phyloP scores from a whole-genome alignment of 371 early-diverging fungal species.

The Mucor piriformis region DNA sequence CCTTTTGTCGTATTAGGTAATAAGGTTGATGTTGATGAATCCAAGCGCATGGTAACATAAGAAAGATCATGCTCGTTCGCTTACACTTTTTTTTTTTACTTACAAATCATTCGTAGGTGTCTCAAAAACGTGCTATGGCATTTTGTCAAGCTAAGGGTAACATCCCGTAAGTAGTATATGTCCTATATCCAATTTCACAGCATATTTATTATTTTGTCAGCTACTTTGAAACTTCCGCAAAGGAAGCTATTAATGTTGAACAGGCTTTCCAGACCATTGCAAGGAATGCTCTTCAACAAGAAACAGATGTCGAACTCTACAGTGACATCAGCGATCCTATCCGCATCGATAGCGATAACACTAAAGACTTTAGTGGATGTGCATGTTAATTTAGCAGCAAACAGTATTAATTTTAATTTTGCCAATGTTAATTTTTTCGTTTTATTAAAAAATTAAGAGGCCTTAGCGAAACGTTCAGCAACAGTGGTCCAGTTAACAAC shows the following conservation, averaged over 20 bases:
- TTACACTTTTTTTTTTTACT: background rate
- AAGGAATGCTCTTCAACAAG: constrained; percentile 84
- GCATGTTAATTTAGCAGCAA: constrained; percentile 30
- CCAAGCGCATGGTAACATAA: constrained; percentile 78
- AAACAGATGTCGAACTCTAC: constrained; percentile 73
- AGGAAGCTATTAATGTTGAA: constrained; percentile 96
- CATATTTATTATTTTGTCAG: constrained; percentile 8
- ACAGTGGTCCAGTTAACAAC: constrained; percentile 98
- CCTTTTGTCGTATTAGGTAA: constrained; percentile 98
- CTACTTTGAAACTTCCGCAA: constrained; percentile 86
- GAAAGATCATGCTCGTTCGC: background rate
- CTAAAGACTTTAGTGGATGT: constrained; percentile 31
- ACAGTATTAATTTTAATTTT: too few relatives aligned
- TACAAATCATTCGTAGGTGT: constrained; percentile 57
- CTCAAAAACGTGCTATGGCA: constrained; percentile 91
- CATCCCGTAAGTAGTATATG: constrained; percentile 64
- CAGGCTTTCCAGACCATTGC: constrained; percentile 93
- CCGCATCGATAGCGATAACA: constrained; percentile 33
- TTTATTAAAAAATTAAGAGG: constrained; percentile 18
- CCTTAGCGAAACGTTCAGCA: constrained; percentile 77
- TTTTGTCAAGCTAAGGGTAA: constrained; percentile 96
- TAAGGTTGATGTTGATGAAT: constrained; percentile 96
- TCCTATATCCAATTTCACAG: constrained; percentile 16
- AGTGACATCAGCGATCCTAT: constrained; percentile 40
- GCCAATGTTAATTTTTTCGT: background rate